Base-by-base conservation (phyloP, 305 asterid genomes). In the Rubia balearica region DNA sequence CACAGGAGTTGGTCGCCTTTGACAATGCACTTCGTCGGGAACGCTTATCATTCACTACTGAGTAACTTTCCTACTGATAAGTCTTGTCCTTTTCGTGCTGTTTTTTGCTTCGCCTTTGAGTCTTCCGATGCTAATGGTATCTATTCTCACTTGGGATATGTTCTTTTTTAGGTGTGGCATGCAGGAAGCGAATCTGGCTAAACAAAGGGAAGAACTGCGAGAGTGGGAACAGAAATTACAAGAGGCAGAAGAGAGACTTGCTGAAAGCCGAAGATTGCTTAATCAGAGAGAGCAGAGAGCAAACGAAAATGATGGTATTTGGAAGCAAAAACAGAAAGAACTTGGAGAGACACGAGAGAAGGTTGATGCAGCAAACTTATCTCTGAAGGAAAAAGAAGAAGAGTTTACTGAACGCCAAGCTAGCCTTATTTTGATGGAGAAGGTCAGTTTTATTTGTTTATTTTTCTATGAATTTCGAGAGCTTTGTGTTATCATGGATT, bases 281-380 rank as follows among this genome's bases (percentile, higher is more conserved):
- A 91, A 91, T 79, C 91, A 88, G 83, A 87, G 99, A 84, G 99
- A 95, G 84, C 91, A 88, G 76, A 85, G 87, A 77, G 95, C 96
- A 40, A 95, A 91, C 71, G 96, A 85, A 67, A 85, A 76, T 79
- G 99, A 95, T 82, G 88, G 71, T 65, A 68, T 82, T 48, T 77
- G 86, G 85, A 87, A 85, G 78, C 87, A 85, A 60, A 95, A 88
- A 71, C 90, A 90, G 76, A 77, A 76, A 76, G 94, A 91, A 57
- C 86, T 91, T 84, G 91, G 84, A 73, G 95, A 86, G 75, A 62
- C 83, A 21, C 82, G 83, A 78, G 90, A 77, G 86, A 90, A 85
- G 69, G 83, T 91, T 78, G 96, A 86, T 76, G 67, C 66, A 21
- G 78, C 85, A 30, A 87, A 84, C 73, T 82, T 84, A 65, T 69